These are phyloP conservation scores for Marasmius tenuissimus DNA, from an alignment of 1,284 basidiomycete genomes.

Conservation along the genomic window DNA sequence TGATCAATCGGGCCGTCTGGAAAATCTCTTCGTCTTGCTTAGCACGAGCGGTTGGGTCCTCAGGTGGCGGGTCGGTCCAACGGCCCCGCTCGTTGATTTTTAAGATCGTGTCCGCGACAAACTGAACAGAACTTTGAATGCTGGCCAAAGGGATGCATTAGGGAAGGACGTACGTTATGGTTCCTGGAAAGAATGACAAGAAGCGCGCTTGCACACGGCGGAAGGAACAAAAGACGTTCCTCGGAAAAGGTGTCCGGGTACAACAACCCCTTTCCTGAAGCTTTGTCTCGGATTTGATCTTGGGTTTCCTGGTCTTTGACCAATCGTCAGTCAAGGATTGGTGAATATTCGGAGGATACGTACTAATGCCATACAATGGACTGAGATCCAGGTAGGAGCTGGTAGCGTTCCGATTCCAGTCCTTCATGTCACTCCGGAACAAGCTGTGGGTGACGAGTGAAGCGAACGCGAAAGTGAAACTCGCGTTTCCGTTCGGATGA, in stretches of 20 bases:
- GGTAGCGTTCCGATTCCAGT: conserved; percentile 50
- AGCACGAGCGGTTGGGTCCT: conserved; percentile 26
- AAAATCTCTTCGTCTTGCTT: conserved; percentile 56
- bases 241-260: conserved; percentile 45
- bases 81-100: conserved; percentile 49
- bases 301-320: conserved; percentile 34
- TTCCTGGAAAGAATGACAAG: conserved; percentile 52
- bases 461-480: conserved; percentile 48
- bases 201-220: conserved; percentile 48
- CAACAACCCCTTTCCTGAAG: conserved; percentile 39
- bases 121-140: conserved; percentile 24
- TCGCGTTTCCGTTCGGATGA: conserved; percentile 50
- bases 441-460: conserved; percentile 46
- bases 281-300: conserved; percentile 40
- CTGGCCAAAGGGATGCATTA: not conserved
- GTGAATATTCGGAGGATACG: conserved; percentile 9
- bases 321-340: not conserved
- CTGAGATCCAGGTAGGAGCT: conserved; percentile 61
- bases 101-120: conserved; percentile 50
- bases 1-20: conserved; percentile 52
- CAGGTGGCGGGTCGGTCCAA: conserved; percentile 38
- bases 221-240: conserved; percentile 51
- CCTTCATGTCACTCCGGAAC: conserved; percentile 38
- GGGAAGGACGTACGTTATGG: conserved; percentile 40
- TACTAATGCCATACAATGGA: conserved; percentile 41